Conservation (phyloP, 2,329 filamentous ascomycete genomes). For the Ascochyta viciae-villosae region DNA sequence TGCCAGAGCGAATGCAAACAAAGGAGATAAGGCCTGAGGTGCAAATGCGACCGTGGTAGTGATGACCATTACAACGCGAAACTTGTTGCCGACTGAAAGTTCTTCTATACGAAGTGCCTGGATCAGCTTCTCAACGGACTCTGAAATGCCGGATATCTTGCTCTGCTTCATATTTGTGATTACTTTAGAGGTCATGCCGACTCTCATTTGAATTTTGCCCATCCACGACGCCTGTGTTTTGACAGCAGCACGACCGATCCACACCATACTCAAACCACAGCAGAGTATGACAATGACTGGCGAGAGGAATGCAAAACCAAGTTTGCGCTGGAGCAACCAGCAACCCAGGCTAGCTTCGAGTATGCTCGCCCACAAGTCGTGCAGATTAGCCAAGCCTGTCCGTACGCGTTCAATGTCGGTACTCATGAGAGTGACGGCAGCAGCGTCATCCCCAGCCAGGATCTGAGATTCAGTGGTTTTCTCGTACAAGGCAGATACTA, state of each 20-base stretch:
- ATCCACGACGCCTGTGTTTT: conserved; percentile 35
- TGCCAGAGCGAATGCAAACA: conserved; percentile 2
- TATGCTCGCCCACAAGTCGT: conserved; percentile 31
- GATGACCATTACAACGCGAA: not conserved
- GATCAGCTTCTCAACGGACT: conserved; percentile 38
- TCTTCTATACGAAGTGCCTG: conserved; percentile 48
- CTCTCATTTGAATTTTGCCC: conserved; percentile 31
- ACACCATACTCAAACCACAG: conserved; percentile 24
- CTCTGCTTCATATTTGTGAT: conserved; percentile 50
- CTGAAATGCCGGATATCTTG: conserved; percentile 49
- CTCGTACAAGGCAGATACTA: not conserved
- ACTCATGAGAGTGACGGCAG: conserved; percentile 34
- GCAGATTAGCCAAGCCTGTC: conserved; percentile 18
- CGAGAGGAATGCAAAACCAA: conserved; percentile 32
- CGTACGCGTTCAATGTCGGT: conserved; percentile 32
- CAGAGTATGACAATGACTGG: conserved; percentile 26
- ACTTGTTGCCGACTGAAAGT: conserved; percentile 22
- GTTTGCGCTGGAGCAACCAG: conserved; percentile 26
- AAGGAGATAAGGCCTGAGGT: not conserved
- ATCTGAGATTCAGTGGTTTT: conserved; percentile 1
- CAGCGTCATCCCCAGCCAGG: conserved; percentile 7
- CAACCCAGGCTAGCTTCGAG: conserved; percentile 20
- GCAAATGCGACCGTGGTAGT: not conserved
- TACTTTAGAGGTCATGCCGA: conserved; percentile 35
- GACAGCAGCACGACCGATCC: conserved; percentile 31